Conservation (phyloP, 148 eudicot genomes). For the Rhododendron simsii region DNA sequence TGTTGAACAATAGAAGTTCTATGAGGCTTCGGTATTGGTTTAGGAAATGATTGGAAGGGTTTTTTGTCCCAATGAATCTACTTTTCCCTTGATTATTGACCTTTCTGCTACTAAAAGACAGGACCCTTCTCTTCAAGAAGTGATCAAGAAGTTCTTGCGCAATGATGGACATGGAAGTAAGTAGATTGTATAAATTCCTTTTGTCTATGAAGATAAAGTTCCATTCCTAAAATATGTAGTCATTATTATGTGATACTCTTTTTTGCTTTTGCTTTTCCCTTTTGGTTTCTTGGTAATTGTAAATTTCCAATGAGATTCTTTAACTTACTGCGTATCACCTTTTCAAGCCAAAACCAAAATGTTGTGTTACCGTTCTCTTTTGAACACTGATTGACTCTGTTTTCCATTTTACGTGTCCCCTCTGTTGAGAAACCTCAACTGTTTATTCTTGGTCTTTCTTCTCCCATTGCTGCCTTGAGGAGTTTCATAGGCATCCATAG, state of each 20-base stretch:
- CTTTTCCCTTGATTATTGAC: neutral
- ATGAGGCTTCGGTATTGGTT: neutral
- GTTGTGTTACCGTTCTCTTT: neutral
- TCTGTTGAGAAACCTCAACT: neutral
- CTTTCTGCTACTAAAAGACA: neutral
- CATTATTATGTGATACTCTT: too few relatives aligned
- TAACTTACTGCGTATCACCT: neutral
- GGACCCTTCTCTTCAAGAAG: too few relatives aligned
- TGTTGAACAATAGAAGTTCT: neutral
- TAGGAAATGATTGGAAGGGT: neutral
- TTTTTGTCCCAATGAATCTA: neutral
- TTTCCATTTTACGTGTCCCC: neutral
- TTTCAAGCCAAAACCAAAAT: neutral
- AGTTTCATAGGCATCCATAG: too few relatives aligned
- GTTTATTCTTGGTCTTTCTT: neutral
- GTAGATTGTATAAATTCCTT: too few relatives aligned
- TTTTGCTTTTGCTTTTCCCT: too few relatives aligned
- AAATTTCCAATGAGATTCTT: neutral
- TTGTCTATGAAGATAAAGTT: too few relatives aligned
- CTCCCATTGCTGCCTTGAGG: neutral
- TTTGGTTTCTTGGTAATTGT: too few relatives aligned
- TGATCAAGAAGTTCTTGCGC: too few relatives aligned
- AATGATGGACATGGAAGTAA: too few relatives aligned
- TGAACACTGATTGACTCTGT: neutral
- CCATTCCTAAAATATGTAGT: too few relatives aligned